Base-by-base conservation (phyloP, 352 stramenopile species). In the Plasmopara halstedii region DNA sequence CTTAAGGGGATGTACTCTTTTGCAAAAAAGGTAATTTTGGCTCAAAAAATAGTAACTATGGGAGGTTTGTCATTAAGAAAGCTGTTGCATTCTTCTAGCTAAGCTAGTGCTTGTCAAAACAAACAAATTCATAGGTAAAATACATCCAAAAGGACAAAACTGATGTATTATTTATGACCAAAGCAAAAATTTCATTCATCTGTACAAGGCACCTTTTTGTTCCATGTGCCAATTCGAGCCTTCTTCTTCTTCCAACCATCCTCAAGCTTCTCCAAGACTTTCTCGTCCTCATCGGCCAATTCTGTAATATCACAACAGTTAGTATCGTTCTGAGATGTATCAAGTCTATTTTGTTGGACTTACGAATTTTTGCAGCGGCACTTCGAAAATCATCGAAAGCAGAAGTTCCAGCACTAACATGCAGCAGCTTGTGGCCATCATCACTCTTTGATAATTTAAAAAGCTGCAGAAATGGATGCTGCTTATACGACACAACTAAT, bases 181-280 rank as follows among this genome's bases (percentile, higher is more conserved):
- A n/a, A n/a, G 32, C 22, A 15, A 29, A 47, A 37, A 53, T 26
- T 57, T 48, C 33, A 54, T 58, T 59, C 56, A 50, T 58, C 57
- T 18, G 50, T 43, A 37, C 49, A 47, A 22, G 48, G 42, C 15
- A 64, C 34, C 40, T 54, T 67, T 42, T 64, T 69, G 51, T 73
- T 73, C 63, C 63, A 69, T 46, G 70, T 56, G 45, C 44, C 63
- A 6, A 58, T 73, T 55, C 73, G 64, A 50, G 85, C 67, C 42
- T 88, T 91, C 53, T 91, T 91, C 73, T 91, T 91, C 57, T 83
- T 77, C 36, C 87, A 46, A 10, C 73, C 75, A 26, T 70, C 73
- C 27, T 90, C 73, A 6, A 84, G 66, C 27, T 74, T 64, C 21
- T 90, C 73, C 14, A 70, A 47, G 10, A 64, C 50, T 7, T 82